Evolutionary conservation across 192 early-diverging fungal species (phyloP), one percentile per base, ranked within the genome.

Genomic region (Nowakowskiella sp.): DNA sequence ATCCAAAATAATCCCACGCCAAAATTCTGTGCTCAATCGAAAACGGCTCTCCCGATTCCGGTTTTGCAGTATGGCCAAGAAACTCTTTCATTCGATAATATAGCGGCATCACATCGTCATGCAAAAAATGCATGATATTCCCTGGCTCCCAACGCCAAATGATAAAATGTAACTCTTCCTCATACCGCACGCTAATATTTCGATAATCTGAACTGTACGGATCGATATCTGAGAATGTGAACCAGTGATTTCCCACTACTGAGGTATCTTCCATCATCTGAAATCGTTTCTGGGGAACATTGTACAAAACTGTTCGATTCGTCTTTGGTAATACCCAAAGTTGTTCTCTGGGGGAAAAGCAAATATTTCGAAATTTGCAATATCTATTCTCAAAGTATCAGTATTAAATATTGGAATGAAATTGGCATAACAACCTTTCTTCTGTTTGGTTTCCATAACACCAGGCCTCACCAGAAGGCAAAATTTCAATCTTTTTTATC

Each of bases 101-200:
- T 53, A 76, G 44, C 16, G 54, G 60, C 47, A 76, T 31, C 1
- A 62, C 62, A 56, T 76, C 74, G 43, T 76, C 74, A 46, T 76
- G 74, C 16, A 76, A 48, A 42, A 59, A 70, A 48, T 76, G 74
- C 74, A 76, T 76, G 47, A 76, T 76, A 58, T 76, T 76, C 30
- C 30, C 21, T 19, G 64, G 71, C 49, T 76, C 70, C 21, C 72
- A 51, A 29, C 74, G 55, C 33, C 51, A 52, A 39, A 62, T 53
- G 6, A 70, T 56, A 60, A 76, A 67, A 52, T 74, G 66, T 29
- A 55, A 39, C 21, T 55, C 50, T 16, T 53, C 63, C 34, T 67
- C 61, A 58, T 73, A 76, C 13, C 74, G 62, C 10, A 76, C 68
- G 1, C 23, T 5, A 5, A 71, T 39, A 31, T 76, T 75, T 27